These are phyloP conservation scores for Abelmoschus esculentus DNA, from an alignment of 345 rosid genomes.

Conservation along the genomic window DNA sequence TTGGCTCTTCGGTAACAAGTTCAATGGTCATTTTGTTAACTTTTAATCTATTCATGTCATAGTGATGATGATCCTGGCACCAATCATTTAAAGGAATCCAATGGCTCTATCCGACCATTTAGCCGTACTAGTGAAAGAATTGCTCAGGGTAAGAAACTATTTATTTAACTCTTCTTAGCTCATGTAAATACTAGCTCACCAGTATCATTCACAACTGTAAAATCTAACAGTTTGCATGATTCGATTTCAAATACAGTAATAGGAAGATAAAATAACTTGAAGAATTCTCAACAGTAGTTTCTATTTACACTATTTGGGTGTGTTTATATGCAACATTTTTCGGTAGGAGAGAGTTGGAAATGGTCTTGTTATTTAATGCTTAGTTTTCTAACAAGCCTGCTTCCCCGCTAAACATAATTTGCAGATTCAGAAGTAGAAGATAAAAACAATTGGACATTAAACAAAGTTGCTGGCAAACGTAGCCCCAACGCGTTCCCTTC, in stretches of 20 bases:
- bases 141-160: conserved; percentile 22
- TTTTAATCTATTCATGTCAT: conserved; percentile 7
- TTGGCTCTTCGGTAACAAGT: neutral
- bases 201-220: neutral
- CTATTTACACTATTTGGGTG: neutral
- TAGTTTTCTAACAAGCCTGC: conserved; percentile 5
- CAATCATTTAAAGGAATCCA: conserved; percentile 4
- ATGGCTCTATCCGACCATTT: conserved; percentile 11
- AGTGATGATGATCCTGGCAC: conserved; percentile 20
- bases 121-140: conserved; percentile 11
- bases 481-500: conserved; percentile 46
- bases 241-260: neutral
- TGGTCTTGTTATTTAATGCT: neutral
- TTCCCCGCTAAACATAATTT: conserved; percentile 25
- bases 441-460: conserved; percentile 19
- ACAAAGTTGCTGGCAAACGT: conserved; percentile 29
- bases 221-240: neutral
- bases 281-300: neutral
- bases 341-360: neutral
- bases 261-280: neutral
- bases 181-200: neutral
- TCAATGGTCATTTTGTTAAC: neutral
- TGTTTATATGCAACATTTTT: neutral
- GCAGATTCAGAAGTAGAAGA: conserved; percentile 35
- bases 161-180: neutral